These are phyloP conservation scores for Ophiocordyceps sinensis DNA, from an alignment of 2,329 filamentous ascomycete species.

Conservation along the genomic window DNA sequence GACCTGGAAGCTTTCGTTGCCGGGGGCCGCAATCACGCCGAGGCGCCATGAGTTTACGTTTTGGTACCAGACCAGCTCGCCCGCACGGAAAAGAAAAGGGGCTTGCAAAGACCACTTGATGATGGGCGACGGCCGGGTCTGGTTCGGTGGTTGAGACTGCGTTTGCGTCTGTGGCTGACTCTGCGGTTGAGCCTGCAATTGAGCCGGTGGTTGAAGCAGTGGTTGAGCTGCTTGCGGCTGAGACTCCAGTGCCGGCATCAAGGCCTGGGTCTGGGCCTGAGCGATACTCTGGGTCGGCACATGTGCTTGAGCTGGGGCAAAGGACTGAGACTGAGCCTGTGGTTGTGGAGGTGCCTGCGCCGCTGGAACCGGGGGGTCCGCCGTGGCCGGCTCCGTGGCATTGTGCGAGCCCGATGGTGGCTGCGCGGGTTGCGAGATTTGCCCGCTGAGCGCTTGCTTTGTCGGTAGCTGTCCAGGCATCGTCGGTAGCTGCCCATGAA, in stretches of 20 bases:
- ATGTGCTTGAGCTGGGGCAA: neutral
- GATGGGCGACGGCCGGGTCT: conserved; percentile 3
- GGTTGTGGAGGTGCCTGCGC: conserved; percentile 2
- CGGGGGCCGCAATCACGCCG: conserved; percentile 24
- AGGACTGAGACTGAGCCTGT: conserved; percentile 1
- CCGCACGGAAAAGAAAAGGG: conserved; percentile 27
- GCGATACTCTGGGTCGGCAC: conserved; percentile 1
- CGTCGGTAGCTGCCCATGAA: conserved; percentile 14
- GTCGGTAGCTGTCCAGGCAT: conserved; percentile 13
- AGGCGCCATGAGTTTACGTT: conserved; percentile 32
- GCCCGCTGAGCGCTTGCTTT: conserved; percentile 14
- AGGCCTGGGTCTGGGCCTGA: neutral
- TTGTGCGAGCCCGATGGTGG: neutral
- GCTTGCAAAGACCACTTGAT: conserved; percentile 18
- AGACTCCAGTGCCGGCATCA: neutral
- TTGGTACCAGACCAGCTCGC: conserved; percentile 37
- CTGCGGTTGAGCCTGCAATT: conserved; percentile 1
- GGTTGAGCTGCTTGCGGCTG: conserved; percentile 1
- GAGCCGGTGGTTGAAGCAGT: conserved; percentile 3
- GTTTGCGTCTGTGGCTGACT: conserved; percentile 4
- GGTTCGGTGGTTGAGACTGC: conserved; percentile 7
- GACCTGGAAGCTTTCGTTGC: conserved; percentile 18
- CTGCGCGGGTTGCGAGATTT: neutral
- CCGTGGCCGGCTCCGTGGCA: neutral
- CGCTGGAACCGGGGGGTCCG: neutral